These are phyloP conservation scores for Yamadazyma dendronema DNA, from an alignment of 1,139 yeast species.

Conservation along the genomic window DNA sequence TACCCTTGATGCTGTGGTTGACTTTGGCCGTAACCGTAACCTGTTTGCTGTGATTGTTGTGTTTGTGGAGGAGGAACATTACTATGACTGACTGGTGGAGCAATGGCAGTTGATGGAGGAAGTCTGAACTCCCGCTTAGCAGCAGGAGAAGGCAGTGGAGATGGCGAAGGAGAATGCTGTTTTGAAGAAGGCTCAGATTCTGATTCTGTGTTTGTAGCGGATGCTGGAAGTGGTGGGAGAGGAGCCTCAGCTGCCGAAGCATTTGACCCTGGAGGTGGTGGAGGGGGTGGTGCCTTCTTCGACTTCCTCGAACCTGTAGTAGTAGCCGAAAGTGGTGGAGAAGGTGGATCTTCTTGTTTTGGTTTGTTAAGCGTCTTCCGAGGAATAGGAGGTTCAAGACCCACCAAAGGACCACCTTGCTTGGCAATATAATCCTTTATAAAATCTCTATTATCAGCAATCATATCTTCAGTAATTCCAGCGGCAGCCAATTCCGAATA, in stretches of 20 bases:
- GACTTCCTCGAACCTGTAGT: conserved; percentile 13
- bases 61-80: conserved; percentile 22
- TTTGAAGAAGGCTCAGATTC: conserved; percentile 12
- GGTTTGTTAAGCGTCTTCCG: conserved; percentile 44
- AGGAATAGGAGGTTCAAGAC: conserved; percentile 83
- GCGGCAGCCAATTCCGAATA: conserved; percentile 72
- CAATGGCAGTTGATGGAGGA: conserved; percentile 25
- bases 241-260: conserved; percentile 12
- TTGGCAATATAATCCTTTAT: conserved; percentile 73
- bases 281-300: conserved; percentile 49
- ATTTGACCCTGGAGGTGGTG: conserved; percentile 31
- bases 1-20: not conserved
- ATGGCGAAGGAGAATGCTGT: conserved; percentile 14
- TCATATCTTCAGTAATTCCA: conserved; percentile 87
- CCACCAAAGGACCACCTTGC: conserved; percentile 84
- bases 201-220: conserved; percentile 2
- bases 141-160: conserved; percentile 13
- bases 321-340: conserved; percentile 3
- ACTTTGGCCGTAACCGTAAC: conserved; percentile 2
- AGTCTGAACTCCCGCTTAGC: conserved; percentile 24
- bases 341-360: conserved; percentile 12
- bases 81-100: conserved; percentile 34
- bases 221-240: conserved; percentile 5
- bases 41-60: conserved; percentile 13
- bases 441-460: conserved; percentile 80